Evolutionary conservation across 2,329 filamentous ascomycete species (phyloP).

Genomic region (Fusarium anthophilum): DNA sequence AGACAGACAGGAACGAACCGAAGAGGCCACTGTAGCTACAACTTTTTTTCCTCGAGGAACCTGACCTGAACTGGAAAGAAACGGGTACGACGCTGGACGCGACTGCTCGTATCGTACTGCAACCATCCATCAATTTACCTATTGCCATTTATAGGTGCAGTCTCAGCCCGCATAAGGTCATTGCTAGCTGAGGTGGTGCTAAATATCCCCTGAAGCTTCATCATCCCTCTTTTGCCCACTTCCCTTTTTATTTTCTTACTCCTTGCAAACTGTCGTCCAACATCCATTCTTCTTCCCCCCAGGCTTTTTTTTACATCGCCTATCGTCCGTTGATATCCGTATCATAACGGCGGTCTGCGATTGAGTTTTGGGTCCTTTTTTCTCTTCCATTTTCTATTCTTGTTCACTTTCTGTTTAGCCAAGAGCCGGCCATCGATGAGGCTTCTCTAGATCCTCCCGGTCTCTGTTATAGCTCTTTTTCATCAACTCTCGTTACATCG

Average conservation of each 20-base stretch:
- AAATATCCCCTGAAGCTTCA: slow-evolving; percentile 41
- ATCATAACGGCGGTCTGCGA: slow-evolving; percentile 27
- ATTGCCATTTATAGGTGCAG: slow-evolving; percentile 30
- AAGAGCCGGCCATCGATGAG: slow-evolving; percentile 32
- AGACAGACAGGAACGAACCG: slow-evolving; percentile 25
- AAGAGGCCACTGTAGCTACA: slow-evolving; percentile 54
- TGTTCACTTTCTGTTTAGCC: slow-evolving; percentile 17
- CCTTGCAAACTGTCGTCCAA: slow-evolving; percentile 24
- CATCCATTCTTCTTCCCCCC: slow-evolving; percentile 5
- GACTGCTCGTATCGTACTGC: slow-evolving; percentile 20
- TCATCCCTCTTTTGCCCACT: slow-evolving; percentile 27
- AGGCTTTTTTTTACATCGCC: slow-evolving; percentile 17
- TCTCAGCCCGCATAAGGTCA: slow-evolving; percentile 26
- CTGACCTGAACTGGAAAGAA: background rate
- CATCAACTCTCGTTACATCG: slow-evolving; percentile 11
- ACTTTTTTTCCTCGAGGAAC: slow-evolving; percentile 34
- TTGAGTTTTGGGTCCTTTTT: slow-evolving; percentile 28
- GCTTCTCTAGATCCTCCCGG: slow-evolving; percentile 33
- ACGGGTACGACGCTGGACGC: slow-evolving; percentile 15
- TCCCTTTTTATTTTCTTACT: slow-evolving; percentile 23
- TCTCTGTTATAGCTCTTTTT: slow-evolving; percentile 34
- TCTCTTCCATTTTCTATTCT: slow-evolving; percentile 21
- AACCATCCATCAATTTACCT: slow-evolving; percentile 19
- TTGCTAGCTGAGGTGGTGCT: slow-evolving; percentile 9
- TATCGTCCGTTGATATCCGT: slow-evolving; percentile 20